phyloP scores from a whole-genome alignment of 345 rosid genomes.

The Rhodamnia rubescens region DNA sequence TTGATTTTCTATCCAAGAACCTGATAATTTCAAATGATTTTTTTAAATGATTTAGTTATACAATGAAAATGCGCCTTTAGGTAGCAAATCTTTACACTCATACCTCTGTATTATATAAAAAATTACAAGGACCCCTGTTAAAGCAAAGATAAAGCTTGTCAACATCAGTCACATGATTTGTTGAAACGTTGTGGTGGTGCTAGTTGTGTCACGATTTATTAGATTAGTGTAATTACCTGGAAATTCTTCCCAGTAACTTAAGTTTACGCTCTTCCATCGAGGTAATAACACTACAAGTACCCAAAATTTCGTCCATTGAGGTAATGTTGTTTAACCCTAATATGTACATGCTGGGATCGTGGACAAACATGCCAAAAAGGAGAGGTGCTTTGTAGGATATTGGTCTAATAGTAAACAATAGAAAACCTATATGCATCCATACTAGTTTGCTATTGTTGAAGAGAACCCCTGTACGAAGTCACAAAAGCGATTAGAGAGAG shows the following conservation, averaged over 20 bases:
- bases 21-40: no score
- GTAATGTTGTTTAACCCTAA: not conserved
- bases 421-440: not conserved
- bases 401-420: no score
- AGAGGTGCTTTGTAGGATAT: no score
- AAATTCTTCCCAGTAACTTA: not conserved
- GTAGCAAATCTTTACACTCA: no score
- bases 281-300: not conserved
- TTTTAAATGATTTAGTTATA: no score
- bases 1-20: no score
- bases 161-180: no score
- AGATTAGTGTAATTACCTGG: not conserved
- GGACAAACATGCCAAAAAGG: not conserved
- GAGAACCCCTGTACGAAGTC: not conserved
- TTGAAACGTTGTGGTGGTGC: no score
- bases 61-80: no score
- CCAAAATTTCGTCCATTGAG: not conserved
- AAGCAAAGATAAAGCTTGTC: not conserved
- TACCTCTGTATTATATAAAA: no score
- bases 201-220: not conserved
- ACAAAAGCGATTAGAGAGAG: not conserved
- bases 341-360: not conserved
- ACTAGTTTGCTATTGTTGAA: not conserved
- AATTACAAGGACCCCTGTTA: no score
- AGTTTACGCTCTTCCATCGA: not conserved